Percentiles rank a stretch among this genome's conserved stretches.
These are phyloP conservation scores for Trapa bicornis DNA, from an alignment of 345 rosid species.

Conservation along the genomic window DNA sequence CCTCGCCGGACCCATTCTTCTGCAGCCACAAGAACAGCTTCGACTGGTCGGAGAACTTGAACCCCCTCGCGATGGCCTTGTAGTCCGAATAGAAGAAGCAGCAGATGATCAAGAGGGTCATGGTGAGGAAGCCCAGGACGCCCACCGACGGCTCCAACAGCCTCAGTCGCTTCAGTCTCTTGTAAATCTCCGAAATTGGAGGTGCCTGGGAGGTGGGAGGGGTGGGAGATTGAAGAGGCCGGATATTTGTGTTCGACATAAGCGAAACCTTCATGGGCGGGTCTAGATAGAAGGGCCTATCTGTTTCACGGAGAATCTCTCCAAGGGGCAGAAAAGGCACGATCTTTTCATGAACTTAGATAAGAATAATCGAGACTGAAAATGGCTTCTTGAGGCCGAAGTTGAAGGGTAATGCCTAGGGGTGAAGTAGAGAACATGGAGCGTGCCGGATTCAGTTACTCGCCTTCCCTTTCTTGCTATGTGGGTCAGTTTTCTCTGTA, in stretches of 20 bases:
- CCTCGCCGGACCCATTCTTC: neutral
- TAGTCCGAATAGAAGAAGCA: slow-evolving; percentile 63
- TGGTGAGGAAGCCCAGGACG: slow-evolving; percentile 55
- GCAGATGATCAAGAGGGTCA: slow-evolving; percentile 40
- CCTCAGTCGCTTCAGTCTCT: slow-evolving; percentile 52
- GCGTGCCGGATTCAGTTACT: neutral
- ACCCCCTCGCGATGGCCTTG: slow-evolving; percentile 22
- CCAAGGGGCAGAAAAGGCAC: neutral
- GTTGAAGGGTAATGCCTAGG: neutral
- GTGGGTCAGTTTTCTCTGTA: slow-evolving; percentile 20
- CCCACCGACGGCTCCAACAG: slow-evolving; percentile 62
- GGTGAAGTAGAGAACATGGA: neutral
- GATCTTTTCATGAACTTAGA: neutral
- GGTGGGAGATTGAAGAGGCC: neutral
- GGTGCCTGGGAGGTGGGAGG: neutral
- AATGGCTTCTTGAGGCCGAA: neutral
- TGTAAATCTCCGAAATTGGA: slow-evolving; percentile 24
- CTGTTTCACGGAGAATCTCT: neutral
- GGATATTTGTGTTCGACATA: neutral
- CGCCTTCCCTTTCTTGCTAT: slow-evolving; percentile 23
- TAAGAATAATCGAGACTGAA: neutral
- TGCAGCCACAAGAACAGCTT: slow-evolving; percentile 53
- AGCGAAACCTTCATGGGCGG: neutral
- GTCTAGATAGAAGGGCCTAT: neutral
- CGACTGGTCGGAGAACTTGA: slow-evolving; percentile 32